Base-by-base conservation (phyloP, 352 stramenopile species). In the Pythium phragmiticola region DNA sequence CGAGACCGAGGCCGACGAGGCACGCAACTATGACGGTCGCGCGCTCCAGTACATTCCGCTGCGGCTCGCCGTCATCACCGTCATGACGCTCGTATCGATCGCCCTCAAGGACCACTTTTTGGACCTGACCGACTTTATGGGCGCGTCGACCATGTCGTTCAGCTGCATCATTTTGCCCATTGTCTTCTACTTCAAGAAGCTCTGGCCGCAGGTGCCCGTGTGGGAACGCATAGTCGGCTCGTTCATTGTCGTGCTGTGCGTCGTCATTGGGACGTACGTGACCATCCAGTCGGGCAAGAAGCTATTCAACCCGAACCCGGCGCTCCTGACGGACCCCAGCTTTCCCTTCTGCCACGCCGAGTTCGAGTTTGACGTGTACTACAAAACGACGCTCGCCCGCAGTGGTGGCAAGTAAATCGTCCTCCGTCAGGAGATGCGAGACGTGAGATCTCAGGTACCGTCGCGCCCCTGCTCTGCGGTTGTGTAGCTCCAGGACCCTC, bases 141-240 rank as follows among this genome's bases (percentile, higher is more conserved):
- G 82, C 30, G 79, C 82, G 2, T 90, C 72, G 57, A 69, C 72
- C 54, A 80, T 86, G 37, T 76, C 79, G 17, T 69, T 86, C 51
- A 75, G 73, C 48, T 90, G 79, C 67, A 87, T 88, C 42, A 82
- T 89, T 48, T 61, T 90, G 45, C 82, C 82, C 8, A 86, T 87
- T 55, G 66, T 78, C 43, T 88, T 90, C 67, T 90, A 90, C 78
- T 64, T 90, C 14, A 89, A 87, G 65, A 73, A 80, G 54, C 75
- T 86, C 60, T 88, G 78, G 78, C 52, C 69, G 39, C 62, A 56
- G n/a, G 81, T 79, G 28, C 17, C 57, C 9, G 3, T 55, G 41
- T 62, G 56, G 56, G 56, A 55, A 47, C 43, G 45, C 43, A 33
- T 76, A 1, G 60, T 70, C 36, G 78, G 70, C 2, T 70, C 74